Percentiles rank a stretch among this genome's conserved stretches.
phyloP scores from a whole-genome alignment of 345 rosid species.

The Aethionema arabicum region DNA sequence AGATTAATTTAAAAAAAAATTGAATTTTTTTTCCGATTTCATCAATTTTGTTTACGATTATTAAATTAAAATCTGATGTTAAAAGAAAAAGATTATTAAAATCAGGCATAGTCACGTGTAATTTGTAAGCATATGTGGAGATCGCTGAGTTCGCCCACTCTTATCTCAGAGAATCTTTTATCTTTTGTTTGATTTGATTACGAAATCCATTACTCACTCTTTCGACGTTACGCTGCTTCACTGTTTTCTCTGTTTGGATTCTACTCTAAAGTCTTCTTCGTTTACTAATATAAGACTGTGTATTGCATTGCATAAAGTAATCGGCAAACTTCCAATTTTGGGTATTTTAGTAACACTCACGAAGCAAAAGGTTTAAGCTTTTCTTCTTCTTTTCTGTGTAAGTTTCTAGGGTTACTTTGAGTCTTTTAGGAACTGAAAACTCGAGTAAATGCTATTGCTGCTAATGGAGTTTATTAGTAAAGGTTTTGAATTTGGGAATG shows the following conservation, averaged over 20 bases:
- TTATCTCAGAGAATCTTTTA: constrained; percentile 22
- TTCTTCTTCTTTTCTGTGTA: constrained; percentile 11
- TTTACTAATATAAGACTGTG: neutral
- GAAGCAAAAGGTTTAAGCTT: constrained; percentile 24
- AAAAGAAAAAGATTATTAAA: too few species aligned
- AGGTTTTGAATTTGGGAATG: constrained; percentile 17
- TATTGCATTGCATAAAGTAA: neutral
- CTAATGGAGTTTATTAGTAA: constrained; percentile 3
- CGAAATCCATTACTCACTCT: constrained; percentile 27
- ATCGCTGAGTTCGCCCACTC: constrained; percentile 17
- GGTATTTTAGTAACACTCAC: constrained; percentile 8
- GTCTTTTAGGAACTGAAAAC: neutral
- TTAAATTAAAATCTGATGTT: too few species aligned
- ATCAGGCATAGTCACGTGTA: constrained; percentile 10
- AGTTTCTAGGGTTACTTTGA: constrained; percentile 3
- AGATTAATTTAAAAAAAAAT: too few species aligned
- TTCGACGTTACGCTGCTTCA: constrained; percentile 21
- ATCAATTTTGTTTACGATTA: too few species aligned
- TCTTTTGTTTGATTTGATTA: constrained; percentile 6
- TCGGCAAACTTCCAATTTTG: constrained; percentile 20
- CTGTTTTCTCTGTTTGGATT: constrained; percentile 25
- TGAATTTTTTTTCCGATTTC: too few species aligned
- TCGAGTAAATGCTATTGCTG: neutral
- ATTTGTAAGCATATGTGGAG: neutral
- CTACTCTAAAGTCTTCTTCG: constrained; percentile 13